Base-by-base conservation (phyloP, 345 rosid species). In the Eucalyptus curtisii region DNA sequence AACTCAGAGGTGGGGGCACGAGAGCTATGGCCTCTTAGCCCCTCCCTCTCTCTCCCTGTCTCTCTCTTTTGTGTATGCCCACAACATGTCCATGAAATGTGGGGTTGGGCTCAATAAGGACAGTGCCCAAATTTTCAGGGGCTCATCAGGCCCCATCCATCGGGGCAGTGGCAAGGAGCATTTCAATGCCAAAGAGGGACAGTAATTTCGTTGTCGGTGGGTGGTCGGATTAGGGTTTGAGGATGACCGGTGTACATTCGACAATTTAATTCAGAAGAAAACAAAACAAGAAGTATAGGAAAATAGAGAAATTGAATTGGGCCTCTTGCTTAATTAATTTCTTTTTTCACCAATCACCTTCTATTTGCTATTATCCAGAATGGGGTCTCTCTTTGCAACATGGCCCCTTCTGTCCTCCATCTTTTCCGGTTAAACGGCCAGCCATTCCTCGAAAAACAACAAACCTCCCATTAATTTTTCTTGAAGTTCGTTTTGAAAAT, bases 121-220 rank as follows among this genome's bases (percentile, higher is more conserved):
- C 94, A 92, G 19, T 91, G 94, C 89, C 95, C 94, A 85, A 59
- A 61, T 90, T 91, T 94, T 89, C 87, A 86, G 95, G 95, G 92
- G 92, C 91, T 92, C 87, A 49, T 88, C 47, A 87, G n/a, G 89
- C 91, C 66, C 85, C 24, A 55, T 45, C 45, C 84, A 76, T 6
- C 24, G 84, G 84, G 84, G 47, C 47, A 11, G 84, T 76, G 47
- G 47, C 82, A 76, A 76, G 84, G 47, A 40, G 84, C 15, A 76
- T 76, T 76, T 76, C 84, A 76, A 76, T 76, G 82, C 47, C 1
- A 76, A 76, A 20, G 84, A 76, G 84, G 25, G 84, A 76, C 84
- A 76, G 27, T 76, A 37, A 76, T 86, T 59, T 89, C 85, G 57
- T 82, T 94, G 93, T 92, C 93, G 92, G 91, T 90, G 92, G 94